Conservation (phyloP, 345 rosid species). For the Triadica sebifera region DNA sequence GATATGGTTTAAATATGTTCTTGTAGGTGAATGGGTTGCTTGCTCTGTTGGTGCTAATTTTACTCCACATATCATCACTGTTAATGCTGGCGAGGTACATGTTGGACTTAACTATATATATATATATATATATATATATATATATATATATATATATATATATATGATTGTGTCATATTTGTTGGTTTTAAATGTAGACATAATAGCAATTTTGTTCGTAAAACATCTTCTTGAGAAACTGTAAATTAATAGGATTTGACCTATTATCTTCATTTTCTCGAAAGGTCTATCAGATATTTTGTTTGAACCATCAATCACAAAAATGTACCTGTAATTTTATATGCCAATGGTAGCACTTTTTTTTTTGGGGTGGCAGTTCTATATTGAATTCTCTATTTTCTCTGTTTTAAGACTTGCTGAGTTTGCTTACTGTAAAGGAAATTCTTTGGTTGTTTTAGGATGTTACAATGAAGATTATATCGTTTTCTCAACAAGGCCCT, state of each 20-base stretch:
- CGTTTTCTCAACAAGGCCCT: conserved; percentile 42
- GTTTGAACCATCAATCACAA: background rate
- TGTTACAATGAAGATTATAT: conserved; percentile 38
- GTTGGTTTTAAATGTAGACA: conserved; percentile 7
- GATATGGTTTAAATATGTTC: conserved; percentile 20
- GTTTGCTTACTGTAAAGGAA: background rate
- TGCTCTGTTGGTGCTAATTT: conserved; percentile 89
- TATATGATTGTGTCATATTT: background rate
- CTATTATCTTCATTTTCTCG: background rate
- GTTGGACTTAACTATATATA: background rate
- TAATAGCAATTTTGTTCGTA: background rate
- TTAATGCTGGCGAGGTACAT: conserved; percentile 89
- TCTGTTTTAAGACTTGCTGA: background rate
- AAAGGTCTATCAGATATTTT: background rate
- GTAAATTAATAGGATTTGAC: too few species aligned
- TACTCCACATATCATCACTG: conserved; percentile 87
- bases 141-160: too few species aligned
- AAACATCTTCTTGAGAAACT: too few species aligned
- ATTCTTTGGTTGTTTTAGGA: conserved; percentile 22
- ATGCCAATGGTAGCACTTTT: background rate
- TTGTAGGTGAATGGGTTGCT: conserved; percentile 87
- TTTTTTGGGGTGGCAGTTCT: background rate
- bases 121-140: too few species aligned
- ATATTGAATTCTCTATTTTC: background rate
- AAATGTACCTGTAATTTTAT: background rate